Evolutionary conservation across 108 stramenopile species (phyloP).

Genomic region (Nitzschia sp.): DNA sequence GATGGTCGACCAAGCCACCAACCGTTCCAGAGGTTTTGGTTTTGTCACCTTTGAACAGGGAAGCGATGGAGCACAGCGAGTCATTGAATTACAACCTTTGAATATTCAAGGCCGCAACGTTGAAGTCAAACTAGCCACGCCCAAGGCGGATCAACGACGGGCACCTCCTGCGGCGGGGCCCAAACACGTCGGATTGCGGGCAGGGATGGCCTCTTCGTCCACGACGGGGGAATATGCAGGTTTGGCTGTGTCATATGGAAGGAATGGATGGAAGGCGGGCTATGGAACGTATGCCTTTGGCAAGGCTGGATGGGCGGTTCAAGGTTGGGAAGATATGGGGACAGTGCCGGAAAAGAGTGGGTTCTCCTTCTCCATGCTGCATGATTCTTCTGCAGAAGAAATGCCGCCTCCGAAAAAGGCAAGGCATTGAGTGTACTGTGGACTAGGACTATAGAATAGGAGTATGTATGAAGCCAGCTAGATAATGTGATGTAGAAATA

Average conservation of each 20-base stretch:
- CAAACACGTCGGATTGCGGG: conserved; percentile 52
- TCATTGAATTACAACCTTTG: conserved; percentile 76
- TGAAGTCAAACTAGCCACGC: conserved; percentile 87
- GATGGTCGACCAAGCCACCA: conserved; percentile 79
- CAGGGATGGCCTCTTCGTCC: conserved; percentile 52
- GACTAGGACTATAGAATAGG: too few relatives aligned
- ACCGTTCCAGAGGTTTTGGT: conserved; percentile 85
- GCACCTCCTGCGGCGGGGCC: conserved; percentile 50
- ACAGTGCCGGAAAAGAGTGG: conserved; percentile 63
- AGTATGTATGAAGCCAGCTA: too few relatives aligned
- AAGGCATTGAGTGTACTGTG: conserved; percentile 5
- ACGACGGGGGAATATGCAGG: conserved; percentile 79
- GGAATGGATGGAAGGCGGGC: conserved; percentile 86
- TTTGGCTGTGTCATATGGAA: conserved; percentile 76
- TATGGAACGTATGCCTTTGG: conserved; percentile 86
- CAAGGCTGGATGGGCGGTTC: conserved; percentile 76
- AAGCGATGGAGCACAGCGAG: conserved; percentile 73
- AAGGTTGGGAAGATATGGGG: conserved; percentile 82
- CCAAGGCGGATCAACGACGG: conserved; percentile 66
- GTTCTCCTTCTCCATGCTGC: conserved; percentile 75
- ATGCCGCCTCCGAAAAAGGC: conserved; percentile 11
- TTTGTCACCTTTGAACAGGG: conserved; percentile 91
- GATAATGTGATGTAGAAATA: too few relatives aligned
- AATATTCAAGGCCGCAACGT: conserved; percentile 74
- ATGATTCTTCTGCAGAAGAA: not conserved